Evolutionary conservation across 768 basidiomycete genomes (phyloP), one percentile per base, ranked within the genome.

Genomic region (Rubroboletus pulcherrimus): DNA sequence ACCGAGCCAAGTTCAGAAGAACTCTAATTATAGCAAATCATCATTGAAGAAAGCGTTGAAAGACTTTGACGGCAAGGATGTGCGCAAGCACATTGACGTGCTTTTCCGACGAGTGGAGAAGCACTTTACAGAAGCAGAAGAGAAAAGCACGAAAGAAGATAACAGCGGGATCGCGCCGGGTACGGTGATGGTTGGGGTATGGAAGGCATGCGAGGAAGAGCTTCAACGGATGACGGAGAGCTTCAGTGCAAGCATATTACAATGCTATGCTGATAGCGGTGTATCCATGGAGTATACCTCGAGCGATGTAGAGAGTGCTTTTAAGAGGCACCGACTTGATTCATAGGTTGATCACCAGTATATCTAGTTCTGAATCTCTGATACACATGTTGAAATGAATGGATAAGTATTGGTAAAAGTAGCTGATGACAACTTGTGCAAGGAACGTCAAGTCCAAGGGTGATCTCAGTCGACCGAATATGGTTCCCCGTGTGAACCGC

Each of bases 101-200:
- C 77, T 98, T 37, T 87, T 86, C 72, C 91, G 91, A 67, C 85
- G 96, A 10, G 91, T 98, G 30, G 92, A 96, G 72, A 98, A 98
- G 71, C 96, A 98, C 67, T 98, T 97, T 65, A 87, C 87, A 7
- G 91, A 94, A 63, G 83, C 83, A 1, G 85, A 86, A 10, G 88
- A 87, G 58, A 87, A 83, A 60, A 66, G 80, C 4, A 81, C 80
- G 19, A 78, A 74, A 4, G 83, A 86, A 55, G 74, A 76, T 31
- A 73, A 68, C 19, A 83, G 85, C 53, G 75, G 74, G 57, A 81
- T 83, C 55, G 72, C 80, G 3, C 74, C 82, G 29, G 83, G 83
- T 4, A 85, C 81, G 33, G 85, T 92, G 39, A 74, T 95, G 73
- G 82, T 84, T 26, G 87, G 85, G 5, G 93, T 96, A 3, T 97